phyloP scores from a whole-genome alignment of 768 basidiomycete species.

The Lactifluus echinatus region DNA sequence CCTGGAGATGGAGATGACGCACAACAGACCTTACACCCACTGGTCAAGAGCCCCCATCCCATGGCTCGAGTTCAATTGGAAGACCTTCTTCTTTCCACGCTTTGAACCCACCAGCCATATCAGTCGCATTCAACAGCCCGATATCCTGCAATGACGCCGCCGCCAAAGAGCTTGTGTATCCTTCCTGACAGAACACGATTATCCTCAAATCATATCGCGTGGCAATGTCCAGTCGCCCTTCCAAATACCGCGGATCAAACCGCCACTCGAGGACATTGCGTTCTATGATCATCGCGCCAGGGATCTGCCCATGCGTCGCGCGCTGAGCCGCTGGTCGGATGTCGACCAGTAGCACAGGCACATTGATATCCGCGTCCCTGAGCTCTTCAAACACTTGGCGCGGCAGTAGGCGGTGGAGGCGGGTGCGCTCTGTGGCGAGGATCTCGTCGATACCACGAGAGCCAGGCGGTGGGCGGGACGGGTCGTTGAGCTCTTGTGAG shows the following conservation, averaged over 20 bases:
- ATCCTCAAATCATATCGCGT: slow-evolving; percentile 68
- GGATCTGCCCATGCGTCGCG: slow-evolving; percentile 46
- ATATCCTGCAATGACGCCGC: slow-evolving; percentile 60
- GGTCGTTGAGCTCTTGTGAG: slow-evolving; percentile 49
- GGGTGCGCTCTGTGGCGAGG: slow-evolving; percentile 49
- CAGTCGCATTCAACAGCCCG: slow-evolving; percentile 66
- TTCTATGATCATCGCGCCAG: slow-evolving; percentile 64
- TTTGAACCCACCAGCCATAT: slow-evolving; percentile 64
- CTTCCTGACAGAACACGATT: slow-evolving; percentile 70
- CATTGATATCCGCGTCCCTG: slow-evolving; percentile 35
- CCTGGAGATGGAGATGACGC: neutral
- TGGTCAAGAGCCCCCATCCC: neutral
- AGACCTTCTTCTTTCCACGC: slow-evolving; percentile 65
- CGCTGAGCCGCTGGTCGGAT: slow-evolving; percentile 62
- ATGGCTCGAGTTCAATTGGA: slow-evolving; percentile 31
- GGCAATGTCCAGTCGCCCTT: slow-evolving; percentile 52
- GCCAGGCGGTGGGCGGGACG: slow-evolving; percentile 53
- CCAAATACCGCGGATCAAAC: slow-evolving; percentile 56
- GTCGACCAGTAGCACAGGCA: slow-evolving; percentile 69
- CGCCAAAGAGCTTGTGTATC: slow-evolving; percentile 64
- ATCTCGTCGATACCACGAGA: slow-evolving; percentile 51
- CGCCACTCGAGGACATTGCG: slow-evolving; percentile 74
- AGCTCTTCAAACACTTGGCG: slow-evolving; percentile 54
- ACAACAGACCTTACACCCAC: neutral
- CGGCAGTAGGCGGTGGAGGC: slow-evolving; percentile 55